These are phyloP conservation scores for Crithidia expoeki DNA, from an alignment of 208 protist species.

Conservation along the genomic window DNA sequence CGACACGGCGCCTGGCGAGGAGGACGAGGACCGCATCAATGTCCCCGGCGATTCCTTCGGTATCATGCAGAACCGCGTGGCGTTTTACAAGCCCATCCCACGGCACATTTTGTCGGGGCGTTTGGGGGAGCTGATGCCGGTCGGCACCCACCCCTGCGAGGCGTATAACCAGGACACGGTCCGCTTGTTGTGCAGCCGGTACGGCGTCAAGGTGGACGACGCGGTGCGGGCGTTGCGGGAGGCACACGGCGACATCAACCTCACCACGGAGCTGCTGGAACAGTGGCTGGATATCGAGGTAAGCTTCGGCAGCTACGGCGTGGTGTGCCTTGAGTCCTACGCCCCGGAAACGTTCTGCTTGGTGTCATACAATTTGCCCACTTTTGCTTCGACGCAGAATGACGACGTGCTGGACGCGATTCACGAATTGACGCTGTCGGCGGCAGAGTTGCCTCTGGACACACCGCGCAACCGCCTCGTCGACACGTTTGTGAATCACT, in stretches of 20 bases:
- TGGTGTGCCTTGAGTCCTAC: conserved; percentile 88
- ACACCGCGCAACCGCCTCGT: conserved; percentile 50
- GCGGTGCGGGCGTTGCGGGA: conserved; percentile 57
- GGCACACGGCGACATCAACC: conserved; percentile 70
- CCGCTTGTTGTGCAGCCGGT: conserved; percentile 64
- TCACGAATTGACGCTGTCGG: conserved; percentile 87
- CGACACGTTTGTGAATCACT: conserved; percentile 67
- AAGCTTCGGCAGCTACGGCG: conserved; percentile 69
- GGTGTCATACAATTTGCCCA: conserved; percentile 73
- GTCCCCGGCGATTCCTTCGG: conserved; percentile 89
- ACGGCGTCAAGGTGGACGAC: conserved; percentile 53
- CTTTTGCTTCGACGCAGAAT: conserved; percentile 57
- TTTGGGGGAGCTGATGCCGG: conserved; percentile 70
- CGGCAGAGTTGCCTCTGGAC: conserved; percentile 84
- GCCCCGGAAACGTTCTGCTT: conserved; percentile 86
- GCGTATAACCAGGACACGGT: conserved; percentile 67
- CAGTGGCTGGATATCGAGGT: conserved; percentile 50
- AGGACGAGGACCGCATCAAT: conserved; percentile 49
- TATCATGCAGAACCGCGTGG: conserved; percentile 85
- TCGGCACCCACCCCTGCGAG: conserved; percentile 52
- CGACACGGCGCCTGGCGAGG: conserved; percentile 44
- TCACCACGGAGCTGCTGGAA: conserved; percentile 56
- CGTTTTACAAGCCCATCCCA: conserved; percentile 80
- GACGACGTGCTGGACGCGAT: conserved; percentile 85
- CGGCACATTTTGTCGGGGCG: conserved; percentile 38